Conservation (phyloP, 1,139 yeast species). For the Pneumocystis carinii region DNA sequence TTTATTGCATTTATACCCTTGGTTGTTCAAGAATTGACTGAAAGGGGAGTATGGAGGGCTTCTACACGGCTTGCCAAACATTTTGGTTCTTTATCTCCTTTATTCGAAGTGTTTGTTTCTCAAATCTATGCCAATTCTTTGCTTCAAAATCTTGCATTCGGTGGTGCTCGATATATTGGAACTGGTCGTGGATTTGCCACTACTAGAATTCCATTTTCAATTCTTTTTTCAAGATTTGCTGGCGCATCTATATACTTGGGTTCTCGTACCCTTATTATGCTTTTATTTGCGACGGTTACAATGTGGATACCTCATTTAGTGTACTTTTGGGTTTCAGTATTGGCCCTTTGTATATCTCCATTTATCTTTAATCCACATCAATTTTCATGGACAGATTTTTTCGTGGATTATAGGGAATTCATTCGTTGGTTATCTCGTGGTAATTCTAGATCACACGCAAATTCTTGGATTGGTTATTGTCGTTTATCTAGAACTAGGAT, state of each 20-base stretch:
- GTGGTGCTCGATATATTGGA: conserved; percentile 98
- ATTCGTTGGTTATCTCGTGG: conserved; percentile 98
- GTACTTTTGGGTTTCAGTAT: conserved; percentile 96
- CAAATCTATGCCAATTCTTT: conserved; percentile 91
- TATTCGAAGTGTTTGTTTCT: conserved; percentile 96
- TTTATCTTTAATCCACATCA: conserved; percentile 96
- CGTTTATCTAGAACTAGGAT: conserved; percentile 91
- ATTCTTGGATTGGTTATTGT: conserved; percentile 97
- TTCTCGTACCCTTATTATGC: conserved; percentile 76
- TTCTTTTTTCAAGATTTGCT: conserved; percentile 89
- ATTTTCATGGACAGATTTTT: conserved; percentile 97
- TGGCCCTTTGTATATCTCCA: conserved; percentile 85
- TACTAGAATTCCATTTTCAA: conserved; percentile 93
- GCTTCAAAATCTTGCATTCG: conserved; percentile 82
- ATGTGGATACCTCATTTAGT: conserved; percentile 95
- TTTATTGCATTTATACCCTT: conserved; percentile 93
- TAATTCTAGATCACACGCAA: conserved; percentile 96
- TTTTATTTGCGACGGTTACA: conserved; percentile 78
- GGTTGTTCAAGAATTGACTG: conserved; percentile 91
- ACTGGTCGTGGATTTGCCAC: conserved; percentile 99
- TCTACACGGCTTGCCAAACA: conserved; percentile 83
- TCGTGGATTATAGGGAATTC: conserved; percentile 95
- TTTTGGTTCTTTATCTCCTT: conserved; percentile 75
- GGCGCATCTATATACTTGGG: conserved; percentile 95
- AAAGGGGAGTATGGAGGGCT: conserved; percentile 96